A percentile compares a stretch with the other conserved stretches of the same genome.
Conservation (phyloP, 345 rosid species). For the Zanthoxylum bungeanum region DNA sequence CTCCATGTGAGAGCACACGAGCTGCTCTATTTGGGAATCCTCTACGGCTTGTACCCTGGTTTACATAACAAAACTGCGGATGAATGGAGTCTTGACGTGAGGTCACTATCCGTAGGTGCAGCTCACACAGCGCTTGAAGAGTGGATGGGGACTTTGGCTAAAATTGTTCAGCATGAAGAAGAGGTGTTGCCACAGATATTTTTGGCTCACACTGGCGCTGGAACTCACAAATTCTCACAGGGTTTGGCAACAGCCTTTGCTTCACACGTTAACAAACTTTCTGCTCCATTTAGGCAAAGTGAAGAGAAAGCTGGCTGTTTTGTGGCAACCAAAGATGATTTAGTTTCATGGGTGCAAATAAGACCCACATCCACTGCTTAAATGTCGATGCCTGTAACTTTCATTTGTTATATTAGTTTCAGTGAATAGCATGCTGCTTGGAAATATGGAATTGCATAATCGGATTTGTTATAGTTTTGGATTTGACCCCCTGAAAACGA, state of each 20-base stretch:
- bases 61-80: constrained; percentile 58
- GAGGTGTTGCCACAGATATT: constrained; percentile 68
- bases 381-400: neutral
- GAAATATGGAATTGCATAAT: too few species aligned
- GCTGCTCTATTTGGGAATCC: constrained; percentile 79
- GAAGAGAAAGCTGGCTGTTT: constrained; percentile 62
- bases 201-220: constrained; percentile 75
- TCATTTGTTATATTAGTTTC: constrained; percentile 5
- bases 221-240: constrained; percentile 79
- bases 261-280: constrained; percentile 54
- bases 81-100: constrained; percentile 86
- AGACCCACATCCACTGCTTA: constrained; percentile 25
- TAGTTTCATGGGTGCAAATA: constrained; percentile 69
- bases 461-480: too few species aligned
- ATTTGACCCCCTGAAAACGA: too few species aligned
- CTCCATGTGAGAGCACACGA: constrained; percentile 65
- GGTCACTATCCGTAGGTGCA: constrained; percentile 83
- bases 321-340: constrained; percentile 74
- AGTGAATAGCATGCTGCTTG: too few species aligned
- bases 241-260: constrained; percentile 79
- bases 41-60: constrained; percentile 74
- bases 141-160: constrained; percentile 74
- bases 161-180: constrained; percentile 56
- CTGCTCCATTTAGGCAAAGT: constrained; percentile 71
- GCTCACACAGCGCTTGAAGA: constrained; percentile 89